Base-by-base conservation (phyloP, 176 grass and related monocot species). In the Puya raimondii region DNA sequence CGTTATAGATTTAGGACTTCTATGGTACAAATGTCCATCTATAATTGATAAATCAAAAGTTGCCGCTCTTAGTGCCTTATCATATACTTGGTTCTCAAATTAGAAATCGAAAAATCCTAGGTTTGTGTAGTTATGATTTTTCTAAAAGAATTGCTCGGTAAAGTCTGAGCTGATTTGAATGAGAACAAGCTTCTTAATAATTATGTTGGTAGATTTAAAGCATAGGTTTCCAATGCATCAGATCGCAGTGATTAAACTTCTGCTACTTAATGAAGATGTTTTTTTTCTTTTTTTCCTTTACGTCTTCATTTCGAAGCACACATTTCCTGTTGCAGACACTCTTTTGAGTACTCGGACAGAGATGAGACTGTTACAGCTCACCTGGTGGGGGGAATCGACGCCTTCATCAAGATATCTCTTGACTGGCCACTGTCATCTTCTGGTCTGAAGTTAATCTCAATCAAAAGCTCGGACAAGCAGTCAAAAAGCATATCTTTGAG, bases 271-370 rank as follows among this genome's bases (percentile, higher is more conserved):
- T 42, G 33, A 42, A 42, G 1, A 42, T 20, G 16, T 61, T 61
- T 3, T 61, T 10, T 61, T 3, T 61, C 2, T 61, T 9, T 9
- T 14, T 58, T 17, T 20, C 17, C 16, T 61, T 61, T 61, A 61
- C 10, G 0, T 61, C 15, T 18, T 61, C 56, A 61, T 61, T 80
- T 54, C n/a, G 67, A 68, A 8, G 65, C 23, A 69, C 5, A 25
- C 16, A 68, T 61, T 63, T 63, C 70, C 66, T 79, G 29, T 79
- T 75, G 26, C 87, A 96, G 93, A 69, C 88, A 90, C 70, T 89
- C 89, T 50, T 96, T 92, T 80, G 84, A 90, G 69, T 92, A 92
- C 73, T 79, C 73, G 1, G 84, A 90, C 64, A 85, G 76, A 76
- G 86, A 92, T 74, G 82, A 85, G 65, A 77, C 70, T 52, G 68